Percentiles rank a stretch among this genome's conserved stretches.
phyloP scores from a whole-genome alignment of 2,329 filamentous ascomycete species.

The Trichoderma breve region DNA sequence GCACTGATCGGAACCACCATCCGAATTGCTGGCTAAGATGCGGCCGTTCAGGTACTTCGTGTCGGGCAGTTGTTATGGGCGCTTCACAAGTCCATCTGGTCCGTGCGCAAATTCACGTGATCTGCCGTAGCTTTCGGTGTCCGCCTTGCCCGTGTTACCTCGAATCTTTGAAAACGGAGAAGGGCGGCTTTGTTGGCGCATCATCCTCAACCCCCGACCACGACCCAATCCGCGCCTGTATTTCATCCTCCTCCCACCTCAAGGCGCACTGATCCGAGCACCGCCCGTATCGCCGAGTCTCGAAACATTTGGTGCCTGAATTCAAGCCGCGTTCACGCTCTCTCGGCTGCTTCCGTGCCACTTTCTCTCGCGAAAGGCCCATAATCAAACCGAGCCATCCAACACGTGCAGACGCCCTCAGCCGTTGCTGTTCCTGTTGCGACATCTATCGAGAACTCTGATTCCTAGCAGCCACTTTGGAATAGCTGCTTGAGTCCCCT shows the following conservation, averaged over 20 bases:
- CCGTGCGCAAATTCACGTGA: conserved; percentile 36
- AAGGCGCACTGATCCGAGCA: background rate
- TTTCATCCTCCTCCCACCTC: background rate
- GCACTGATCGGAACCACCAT: background rate
- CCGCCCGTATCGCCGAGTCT: background rate
- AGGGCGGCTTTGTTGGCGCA: conserved; percentile 21
- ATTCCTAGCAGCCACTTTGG: background rate
- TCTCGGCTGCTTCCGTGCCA: background rate
- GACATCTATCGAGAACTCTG: background rate
- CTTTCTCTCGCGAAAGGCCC: background rate
- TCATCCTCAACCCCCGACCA: conserved; percentile 11
- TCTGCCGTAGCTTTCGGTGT: conserved; percentile 21
- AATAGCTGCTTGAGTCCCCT: background rate
- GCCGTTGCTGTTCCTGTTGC: background rate
- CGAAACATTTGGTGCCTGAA: background rate
- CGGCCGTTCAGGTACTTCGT: background rate
- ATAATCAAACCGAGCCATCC: background rate
- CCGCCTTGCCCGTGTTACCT: conserved; percentile 12
- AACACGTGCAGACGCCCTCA: conserved; percentile 9
- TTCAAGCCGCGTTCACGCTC: background rate
- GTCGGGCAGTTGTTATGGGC: background rate
- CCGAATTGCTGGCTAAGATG: background rate
- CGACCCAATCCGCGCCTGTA: background rate
- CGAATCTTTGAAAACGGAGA: conserved; percentile 18
- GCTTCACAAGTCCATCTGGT: conserved; percentile 18